These are phyloP conservation scores for Pythium insidiosum DNA, from an alignment of 352 stramenopile species.

Conservation along the genomic window DNA sequence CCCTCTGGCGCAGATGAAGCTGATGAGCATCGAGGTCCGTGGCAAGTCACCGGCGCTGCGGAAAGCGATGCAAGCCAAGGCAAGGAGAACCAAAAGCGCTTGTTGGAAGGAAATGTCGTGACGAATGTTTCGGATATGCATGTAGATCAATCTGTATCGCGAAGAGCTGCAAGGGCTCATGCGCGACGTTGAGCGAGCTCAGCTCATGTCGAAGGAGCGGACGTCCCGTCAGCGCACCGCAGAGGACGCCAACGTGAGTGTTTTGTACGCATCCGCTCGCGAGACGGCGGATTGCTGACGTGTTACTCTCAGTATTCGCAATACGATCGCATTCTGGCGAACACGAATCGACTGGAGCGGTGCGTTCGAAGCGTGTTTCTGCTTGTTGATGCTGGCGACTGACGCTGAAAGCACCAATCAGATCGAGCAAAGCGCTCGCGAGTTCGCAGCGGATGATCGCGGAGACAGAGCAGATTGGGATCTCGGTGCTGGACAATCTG, in stretches of 20 bases:
- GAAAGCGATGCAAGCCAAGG: slow-evolving; percentile 74
- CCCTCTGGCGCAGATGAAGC: slow-evolving; percentile 58
- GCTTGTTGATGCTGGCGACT: background rate
- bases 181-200: slow-evolving; percentile 59
- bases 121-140: background rate
- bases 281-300: background rate
- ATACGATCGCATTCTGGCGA: slow-evolving; percentile 59
- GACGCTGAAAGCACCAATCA: slow-evolving; percentile 8
- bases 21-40: slow-evolving; percentile 73
- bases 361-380: slow-evolving; percentile 4
- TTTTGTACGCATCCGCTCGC: background rate
- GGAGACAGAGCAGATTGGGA: slow-evolving; percentile 29
- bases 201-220: slow-evolving; percentile 50
- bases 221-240: slow-evolving; percentile 19
- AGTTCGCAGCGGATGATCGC: slow-evolving; percentile 16
- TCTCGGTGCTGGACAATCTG: slow-evolving; percentile 63
- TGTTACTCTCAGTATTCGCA: slow-evolving; percentile 31
- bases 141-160: slow-evolving; percentile 15
- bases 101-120: background rate
- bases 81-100: background rate
- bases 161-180: slow-evolving; percentile 62
- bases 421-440: slow-evolving; percentile 45
- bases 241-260: slow-evolving; percentile 21
- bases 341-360: slow-evolving; percentile 56
- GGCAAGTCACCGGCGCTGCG: slow-evolving; percentile 43